These are phyloP conservation scores for Pilasporangium apinafurcum DNA, from an alignment of 352 stramenopile species.

Conservation along the genomic window DNA sequence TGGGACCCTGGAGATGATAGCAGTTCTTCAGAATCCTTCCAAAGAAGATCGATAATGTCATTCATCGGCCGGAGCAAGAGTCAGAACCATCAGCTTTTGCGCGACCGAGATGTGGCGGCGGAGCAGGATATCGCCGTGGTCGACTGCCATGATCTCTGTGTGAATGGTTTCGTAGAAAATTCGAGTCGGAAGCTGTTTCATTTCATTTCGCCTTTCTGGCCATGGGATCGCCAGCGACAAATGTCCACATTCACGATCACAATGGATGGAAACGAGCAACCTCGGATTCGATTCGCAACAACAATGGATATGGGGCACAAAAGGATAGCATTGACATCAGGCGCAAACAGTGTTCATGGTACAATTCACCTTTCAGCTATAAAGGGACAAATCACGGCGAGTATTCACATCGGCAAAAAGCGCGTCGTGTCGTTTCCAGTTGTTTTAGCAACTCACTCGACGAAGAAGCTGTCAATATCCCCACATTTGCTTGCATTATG, in stretches of 20 bases:
- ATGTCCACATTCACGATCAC: conserved; percentile 18
- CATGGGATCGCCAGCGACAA: conserved; percentile 18
- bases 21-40: conserved; percentile 6
- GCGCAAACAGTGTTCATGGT: no score
- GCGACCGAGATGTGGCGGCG: conserved; percentile 18
- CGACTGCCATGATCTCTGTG: conserved; percentile 72
- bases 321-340: no score
- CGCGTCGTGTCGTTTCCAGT: conserved; percentile 25
- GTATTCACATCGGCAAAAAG: conserved; percentile 9
- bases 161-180: conserved; percentile 67
- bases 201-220: conserved; percentile 57
- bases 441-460: conserved; percentile 3
- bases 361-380: conserved; percentile 14
- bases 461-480: background rate
- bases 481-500: conserved; percentile 7
- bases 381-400: conserved; percentile 11
- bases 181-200: conserved; percentile 44
- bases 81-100: conserved; percentile 11
- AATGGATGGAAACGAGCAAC: conserved; percentile 18
- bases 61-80: background rate
- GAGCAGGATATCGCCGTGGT: conserved; percentile 55
- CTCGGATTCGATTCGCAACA: conserved; percentile 50
- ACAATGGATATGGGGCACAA: conserved; percentile 11
- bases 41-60: background rate
- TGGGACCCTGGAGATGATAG: conserved; percentile 4